A percentile compares a stretch with the other conserved stretches of the same genome.
Evolutionary conservation across 225 moss, liverwort and hornwort species (phyloP).

Genomic region (Marchantia paleacea): DNA sequence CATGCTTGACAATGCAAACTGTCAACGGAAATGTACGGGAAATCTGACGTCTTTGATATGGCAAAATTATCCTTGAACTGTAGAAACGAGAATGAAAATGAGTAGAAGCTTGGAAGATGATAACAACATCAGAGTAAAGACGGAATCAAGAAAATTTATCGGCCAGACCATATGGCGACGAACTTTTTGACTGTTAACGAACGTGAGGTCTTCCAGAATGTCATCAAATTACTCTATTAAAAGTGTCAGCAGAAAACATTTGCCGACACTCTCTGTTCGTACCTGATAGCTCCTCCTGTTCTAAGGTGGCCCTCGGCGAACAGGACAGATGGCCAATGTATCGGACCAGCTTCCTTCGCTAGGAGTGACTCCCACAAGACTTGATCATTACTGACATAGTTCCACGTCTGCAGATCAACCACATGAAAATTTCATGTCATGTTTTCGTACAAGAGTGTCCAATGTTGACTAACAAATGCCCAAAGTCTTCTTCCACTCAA

Average conservation of each 20-base stretch:
- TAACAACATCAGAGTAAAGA: neutral
- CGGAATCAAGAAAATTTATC: too few relatives aligned
- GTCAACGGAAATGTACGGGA: neutral
- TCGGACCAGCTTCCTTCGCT: conserved; percentile 2
- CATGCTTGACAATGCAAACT: neutral
- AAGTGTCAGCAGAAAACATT: neutral
- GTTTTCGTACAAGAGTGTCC: neutral
- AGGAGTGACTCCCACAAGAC: conserved; percentile 22
- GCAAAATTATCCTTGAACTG: neutral
- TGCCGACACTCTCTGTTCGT: neutral
- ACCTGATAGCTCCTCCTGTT: conserved; percentile 18
- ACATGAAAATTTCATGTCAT: neutral
- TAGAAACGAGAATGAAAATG: neutral
- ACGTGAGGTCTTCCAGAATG: too few relatives aligned
- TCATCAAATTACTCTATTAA: too few relatives aligned
- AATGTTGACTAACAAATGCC: neutral
- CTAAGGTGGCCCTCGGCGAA: conserved; percentile 25
- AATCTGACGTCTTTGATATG: neutral
- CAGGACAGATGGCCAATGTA: conserved; percentile 14
- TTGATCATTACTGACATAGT: conserved; percentile 5
- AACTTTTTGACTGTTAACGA: too few relatives aligned
- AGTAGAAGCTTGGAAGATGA: neutral
- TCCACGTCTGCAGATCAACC: conserved; percentile 12
- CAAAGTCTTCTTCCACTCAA: neutral
- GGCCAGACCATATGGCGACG: too few relatives aligned